Base-by-base conservation (phyloP, 1,139 yeast genomes). In the Diutina rugosa region DNA sequence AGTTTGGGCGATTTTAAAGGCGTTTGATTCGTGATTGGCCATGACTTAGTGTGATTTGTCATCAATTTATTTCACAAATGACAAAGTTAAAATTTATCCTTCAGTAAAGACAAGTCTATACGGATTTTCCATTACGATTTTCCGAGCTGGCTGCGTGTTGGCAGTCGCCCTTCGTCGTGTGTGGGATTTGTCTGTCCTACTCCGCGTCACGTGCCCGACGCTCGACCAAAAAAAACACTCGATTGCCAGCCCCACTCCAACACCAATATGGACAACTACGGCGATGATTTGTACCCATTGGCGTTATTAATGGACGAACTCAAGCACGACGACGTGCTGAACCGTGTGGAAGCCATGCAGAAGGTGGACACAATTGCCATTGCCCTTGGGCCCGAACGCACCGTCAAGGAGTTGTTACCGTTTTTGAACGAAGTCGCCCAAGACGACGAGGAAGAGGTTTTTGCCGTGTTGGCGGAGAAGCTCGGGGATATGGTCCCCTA, bases 291-390 rank as follows among this genome's bases (percentile, higher is more conserved):
- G 59, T 93, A 90, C 66, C 99, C 99, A 56, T 81, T 95, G 70
- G 99, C 99, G 16, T 80, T 95, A 65, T 80, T 95, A 61, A 91
- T 95, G 89, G 99, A 95, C 69, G 99, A 95, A 72, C 80, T 95
- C 69, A 87, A 88, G 63, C 80, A 93, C 70, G 99, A 95, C 66
- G 99, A 95, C 67, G 95, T 93, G 55, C 82, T 96, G 44, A 85
- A 90, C 65, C 79, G 99, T 60, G 91, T 95, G 46, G 91, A 87
- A 63, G 99, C 99, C 54, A 91, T 93, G 96, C 88, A 88, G 64
- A 85, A 95, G 63, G 77, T 95, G 62, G 95, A 93, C 62, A 91
- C 97, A 51, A 93, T 95, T 67, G 97, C 98, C 54, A 76, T 90
- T 60, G 99, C 99, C 1, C 76, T 95, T 60, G 99, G 99, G 9